phyloP scores from a whole-genome alignment of 306 rosid species.

The Mimosa pudica region DNA sequence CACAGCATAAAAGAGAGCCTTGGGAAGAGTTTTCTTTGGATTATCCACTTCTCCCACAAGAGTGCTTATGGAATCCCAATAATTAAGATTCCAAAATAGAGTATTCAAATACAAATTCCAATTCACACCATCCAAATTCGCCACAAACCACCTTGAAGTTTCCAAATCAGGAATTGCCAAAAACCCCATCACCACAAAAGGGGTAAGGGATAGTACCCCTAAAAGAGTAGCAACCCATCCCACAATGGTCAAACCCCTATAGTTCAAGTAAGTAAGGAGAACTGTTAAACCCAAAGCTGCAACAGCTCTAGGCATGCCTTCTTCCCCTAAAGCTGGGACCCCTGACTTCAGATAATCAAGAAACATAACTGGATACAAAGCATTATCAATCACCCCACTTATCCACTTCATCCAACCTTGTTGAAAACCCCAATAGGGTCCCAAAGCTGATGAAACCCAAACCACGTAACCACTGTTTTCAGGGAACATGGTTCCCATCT shows the following conservation, averaged over 20 bases:
- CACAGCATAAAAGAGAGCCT: conserved; percentile 70
- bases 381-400: conserved; percentile 78
- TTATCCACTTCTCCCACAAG: conserved; percentile 77
- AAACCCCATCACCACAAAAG: conserved; percentile 74
- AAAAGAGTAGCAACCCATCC: conserved; percentile 70
- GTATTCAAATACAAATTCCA: conserved; percentile 77
- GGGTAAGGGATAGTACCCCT: conserved; percentile 71
- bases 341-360: conserved; percentile 70
- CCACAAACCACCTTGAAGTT: conserved; percentile 67
- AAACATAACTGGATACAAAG: conserved; percentile 73
- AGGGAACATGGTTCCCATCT: conserved; percentile 90
- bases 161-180: conserved; percentile 61
- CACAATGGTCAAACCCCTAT: conserved; percentile 72
- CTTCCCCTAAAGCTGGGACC: conserved; percentile 61
- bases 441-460: conserved; percentile 87
- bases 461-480: conserved; percentile 84
- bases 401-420: conserved; percentile 95
- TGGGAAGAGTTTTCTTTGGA: conserved; percentile 72
- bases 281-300: conserved; percentile 55
- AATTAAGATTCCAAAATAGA: conserved; percentile 74
- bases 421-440: conserved; percentile 83
- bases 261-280: conserved; percentile 73
- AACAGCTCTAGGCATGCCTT: conserved; percentile 58
- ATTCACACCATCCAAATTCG: conserved; percentile 51
- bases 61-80: conserved; percentile 82